Evolutionary conservation across 768 basidiomycete species (phyloP).

Genomic region (Psilocybe subaeruginosa): DNA sequence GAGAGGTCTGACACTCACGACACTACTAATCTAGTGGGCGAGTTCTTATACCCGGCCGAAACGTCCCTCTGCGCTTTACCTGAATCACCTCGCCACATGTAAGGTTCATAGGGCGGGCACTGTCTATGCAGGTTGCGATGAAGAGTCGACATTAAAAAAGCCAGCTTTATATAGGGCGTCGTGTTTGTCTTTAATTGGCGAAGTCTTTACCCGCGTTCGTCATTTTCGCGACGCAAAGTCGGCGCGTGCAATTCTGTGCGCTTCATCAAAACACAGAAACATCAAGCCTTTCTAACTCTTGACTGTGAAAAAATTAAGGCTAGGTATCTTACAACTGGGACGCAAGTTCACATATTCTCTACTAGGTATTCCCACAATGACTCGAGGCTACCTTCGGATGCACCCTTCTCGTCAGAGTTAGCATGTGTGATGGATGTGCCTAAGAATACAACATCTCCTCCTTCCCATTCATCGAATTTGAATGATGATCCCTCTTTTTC

Average conservation of each 20-base stretch:
- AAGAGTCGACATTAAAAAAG: slow-evolving; percentile 14
- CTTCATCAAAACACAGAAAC: too few species aligned
- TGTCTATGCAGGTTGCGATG: slow-evolving; percentile 70
- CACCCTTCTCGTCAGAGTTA: slow-evolving; percentile 37
- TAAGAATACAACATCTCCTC: slow-evolving; percentile 73
- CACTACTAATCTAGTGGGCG: slow-evolving; percentile 50
- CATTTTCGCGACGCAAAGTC: too few species aligned
- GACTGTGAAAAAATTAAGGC: background rate
- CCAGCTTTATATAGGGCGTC: slow-evolving; percentile 2
- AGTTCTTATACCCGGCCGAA: slow-evolving; percentile 64
- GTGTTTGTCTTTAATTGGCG: slow-evolving; percentile 14
- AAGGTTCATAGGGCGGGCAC: slow-evolving; percentile 57
- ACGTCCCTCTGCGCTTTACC: slow-evolving; percentile 62
- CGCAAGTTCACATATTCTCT: slow-evolving; percentile 35
- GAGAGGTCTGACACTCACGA: slow-evolving; percentile 68
- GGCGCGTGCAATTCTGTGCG: too few species aligned
- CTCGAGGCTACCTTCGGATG: slow-evolving; percentile 38
- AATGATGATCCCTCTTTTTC: slow-evolving; percentile 57
- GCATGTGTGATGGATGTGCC: slow-evolving; percentile 53
- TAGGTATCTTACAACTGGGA: background rate
- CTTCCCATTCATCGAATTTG: slow-evolving; percentile 83
- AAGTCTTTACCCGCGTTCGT: background rate
- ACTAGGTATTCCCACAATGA: slow-evolving; percentile 53
- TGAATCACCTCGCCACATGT: slow-evolving; percentile 67
- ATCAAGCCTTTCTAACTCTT: too few species aligned